Conservation (phyloP, 768 basidiomycete species). For the Lactarius indigo region DNA sequence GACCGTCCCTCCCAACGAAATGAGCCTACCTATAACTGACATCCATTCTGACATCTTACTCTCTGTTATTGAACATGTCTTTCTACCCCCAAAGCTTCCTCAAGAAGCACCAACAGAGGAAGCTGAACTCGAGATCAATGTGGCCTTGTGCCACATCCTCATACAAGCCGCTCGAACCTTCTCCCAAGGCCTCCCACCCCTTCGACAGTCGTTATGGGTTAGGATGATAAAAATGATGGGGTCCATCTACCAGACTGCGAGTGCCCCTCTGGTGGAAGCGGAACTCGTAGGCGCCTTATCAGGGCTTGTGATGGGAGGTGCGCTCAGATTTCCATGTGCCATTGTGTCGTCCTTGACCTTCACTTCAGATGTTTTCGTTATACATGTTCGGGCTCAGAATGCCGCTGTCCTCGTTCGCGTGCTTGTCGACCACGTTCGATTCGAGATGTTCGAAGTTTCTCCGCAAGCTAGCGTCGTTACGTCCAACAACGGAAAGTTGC, state of each 20-base stretch:
- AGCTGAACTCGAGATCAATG: not conserved
- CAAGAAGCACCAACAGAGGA: not conserved
- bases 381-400: slow-evolving; percentile 15
- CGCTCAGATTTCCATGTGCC: not conserved
- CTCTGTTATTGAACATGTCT: slow-evolving; percentile 16
- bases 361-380: slow-evolving; percentile 7
- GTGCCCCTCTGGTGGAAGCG: not conserved
- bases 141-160: slow-evolving; percentile 9
- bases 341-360: too few relatives aligned
- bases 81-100: slow-evolving; percentile 18
- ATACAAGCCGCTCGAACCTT: not conserved
- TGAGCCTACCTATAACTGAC: not conserved
- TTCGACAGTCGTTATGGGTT: not conserved
- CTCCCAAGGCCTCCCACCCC: not conserved
- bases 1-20: not conserved
- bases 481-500: slow-evolving; percentile 35
- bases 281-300: not conserved
- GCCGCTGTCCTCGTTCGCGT: slow-evolving; percentile 10
- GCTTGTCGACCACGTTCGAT: not conserved
- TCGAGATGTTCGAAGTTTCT: slow-evolving; percentile 40
- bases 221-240: slow-evolving; percentile 11
- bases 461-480: slow-evolving; percentile 37
- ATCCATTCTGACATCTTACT: not conserved
- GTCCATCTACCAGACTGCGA: not conserved
- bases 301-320: not conserved